These are phyloP conservation scores for Fennellomyces sp. DNA, from an alignment of 371 early-diverging fungal genomes.

Conservation along the genomic window DNA sequence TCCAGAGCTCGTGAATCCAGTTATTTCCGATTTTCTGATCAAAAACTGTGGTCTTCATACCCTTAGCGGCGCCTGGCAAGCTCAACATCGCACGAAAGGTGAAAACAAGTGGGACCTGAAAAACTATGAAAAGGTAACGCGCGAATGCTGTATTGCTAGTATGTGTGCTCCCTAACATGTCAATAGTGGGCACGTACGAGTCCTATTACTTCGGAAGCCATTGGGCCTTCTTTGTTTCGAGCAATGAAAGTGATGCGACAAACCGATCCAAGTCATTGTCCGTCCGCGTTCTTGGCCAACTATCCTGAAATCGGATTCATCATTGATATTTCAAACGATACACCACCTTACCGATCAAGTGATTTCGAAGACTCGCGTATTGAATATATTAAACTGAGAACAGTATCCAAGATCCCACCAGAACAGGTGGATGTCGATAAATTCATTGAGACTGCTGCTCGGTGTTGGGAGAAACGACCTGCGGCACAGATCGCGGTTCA, in stretches of 20 bases:
- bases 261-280: constrained; percentile 66
- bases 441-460: constrained; percentile 54
- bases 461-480: constrained; percentile 63
- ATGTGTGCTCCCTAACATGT: neutral
- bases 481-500: constrained; percentile 72
- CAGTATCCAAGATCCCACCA: constrained; percentile 73
- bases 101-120: constrained; percentile 75
- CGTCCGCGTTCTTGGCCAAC: constrained; percentile 58
- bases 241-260: constrained; percentile 72
- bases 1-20: constrained; percentile 67
- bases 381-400: constrained; percentile 65
- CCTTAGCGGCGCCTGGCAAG: constrained; percentile 66
- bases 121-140: constrained; percentile 66
- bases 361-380: constrained; percentile 64
- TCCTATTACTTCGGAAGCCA: constrained; percentile 51
- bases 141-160: neutral
- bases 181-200: constrained; percentile 59
- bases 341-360: constrained; percentile 66
- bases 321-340: constrained; percentile 56
- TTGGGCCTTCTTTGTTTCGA: constrained; percentile 58
- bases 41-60: constrained; percentile 63
- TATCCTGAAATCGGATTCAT: constrained; percentile 67
- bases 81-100: constrained; percentile 54
- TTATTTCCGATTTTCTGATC: constrained; percentile 67
- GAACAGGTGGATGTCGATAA: constrained; percentile 55